Percentiles rank a stretch among this genome's conserved stretches.
Conservation (phyloP, 2,329 filamentous ascomycete species). For the Immersiporthe knoxdaviesiana region DNA sequence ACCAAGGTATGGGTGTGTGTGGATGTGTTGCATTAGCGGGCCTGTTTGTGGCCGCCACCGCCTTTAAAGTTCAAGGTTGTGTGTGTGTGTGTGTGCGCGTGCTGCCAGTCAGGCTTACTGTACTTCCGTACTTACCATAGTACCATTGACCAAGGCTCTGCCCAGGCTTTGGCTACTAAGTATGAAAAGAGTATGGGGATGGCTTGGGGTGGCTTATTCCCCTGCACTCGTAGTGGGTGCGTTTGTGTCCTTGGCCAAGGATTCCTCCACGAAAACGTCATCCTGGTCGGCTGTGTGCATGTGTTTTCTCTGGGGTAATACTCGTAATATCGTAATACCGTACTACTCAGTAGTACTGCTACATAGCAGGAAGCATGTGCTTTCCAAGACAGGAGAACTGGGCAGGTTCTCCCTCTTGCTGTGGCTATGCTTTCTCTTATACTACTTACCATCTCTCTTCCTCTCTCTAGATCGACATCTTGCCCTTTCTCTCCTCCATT, state of each 20-base stretch:
- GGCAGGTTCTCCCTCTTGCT: background rate
- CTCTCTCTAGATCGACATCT: no score
- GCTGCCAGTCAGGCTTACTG: background rate
- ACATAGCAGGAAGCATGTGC: background rate
- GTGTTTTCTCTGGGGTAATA: background rate
- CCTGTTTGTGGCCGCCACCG: background rate
- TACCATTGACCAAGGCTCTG: background rate
- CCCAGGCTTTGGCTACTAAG: background rate
- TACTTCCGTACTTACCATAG: no score
- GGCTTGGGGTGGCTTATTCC: background rate
- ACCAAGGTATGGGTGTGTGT: background rate
- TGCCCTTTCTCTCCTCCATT: background rate
- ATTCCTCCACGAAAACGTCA: slow-evolving; percentile 19
- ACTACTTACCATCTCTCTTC: background rate
- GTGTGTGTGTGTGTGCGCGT: no score
- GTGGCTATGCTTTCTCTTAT: background rate
- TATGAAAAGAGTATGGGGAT: background rate
- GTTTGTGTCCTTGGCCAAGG: slow-evolving; percentile 19
- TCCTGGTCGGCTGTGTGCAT: slow-evolving; percentile 16
- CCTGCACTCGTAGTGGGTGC: background rate
- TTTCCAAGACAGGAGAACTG: background rate
- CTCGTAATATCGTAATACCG: background rate
- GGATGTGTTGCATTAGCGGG: background rate
- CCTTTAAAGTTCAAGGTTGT: background rate
- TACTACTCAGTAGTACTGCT: background rate